Base-by-base conservation (phyloP, 345 rosid genomes). In the Pelargonium nanum region DNA sequence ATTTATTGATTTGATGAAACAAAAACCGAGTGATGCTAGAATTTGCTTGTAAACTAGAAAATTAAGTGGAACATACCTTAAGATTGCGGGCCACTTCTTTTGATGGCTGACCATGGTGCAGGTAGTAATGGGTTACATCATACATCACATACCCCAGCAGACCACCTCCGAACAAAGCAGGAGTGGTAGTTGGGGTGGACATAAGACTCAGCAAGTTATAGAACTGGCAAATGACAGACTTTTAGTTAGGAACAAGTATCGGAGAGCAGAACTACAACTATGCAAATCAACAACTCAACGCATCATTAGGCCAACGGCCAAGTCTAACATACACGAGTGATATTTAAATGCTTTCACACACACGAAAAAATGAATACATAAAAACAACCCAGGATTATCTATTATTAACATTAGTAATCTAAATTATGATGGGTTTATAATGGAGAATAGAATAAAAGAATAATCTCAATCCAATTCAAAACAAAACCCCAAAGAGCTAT, bases 31-130 rank as follows among this genome's bases (percentile, higher is more conserved):
- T 22, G 13, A 56, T n/a, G 28, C 23, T 4, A 12, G 44, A 54
- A 19, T 3, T 26, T 19, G 23, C 24, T 62, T 52, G 17, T 9
- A 30, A 53, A 62, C 0, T 50, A 16, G 17, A 24, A 53, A 28
- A 51, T 23, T 45, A 12, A 19, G 24, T 23, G 24, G 13, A 5
- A 26, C 22, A 21, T 58, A 66, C 98, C 94, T 92, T 92, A 57
- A 92, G 96, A 66, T 71, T 67, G 69, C 81, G 84, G 7, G 95
- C 68, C 26, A 75, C 58, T 53, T 79, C 63, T 6, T 55, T 74
- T 32, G 86, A 59, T 30, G 98, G 98, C 67, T 87, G 98, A 61
- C 91, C 97, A 67, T 92, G 97, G 77, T 92, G 98, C 64, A 92
- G 70, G 72, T 92, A 92, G 78, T 87, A 92, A 69, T 92, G 98